Evolutionary conservation across 1,284 basidiomycete genomes (phyloP), one percentile per base, ranked within the genome.

Genomic region (Vanrija sp.): DNA sequence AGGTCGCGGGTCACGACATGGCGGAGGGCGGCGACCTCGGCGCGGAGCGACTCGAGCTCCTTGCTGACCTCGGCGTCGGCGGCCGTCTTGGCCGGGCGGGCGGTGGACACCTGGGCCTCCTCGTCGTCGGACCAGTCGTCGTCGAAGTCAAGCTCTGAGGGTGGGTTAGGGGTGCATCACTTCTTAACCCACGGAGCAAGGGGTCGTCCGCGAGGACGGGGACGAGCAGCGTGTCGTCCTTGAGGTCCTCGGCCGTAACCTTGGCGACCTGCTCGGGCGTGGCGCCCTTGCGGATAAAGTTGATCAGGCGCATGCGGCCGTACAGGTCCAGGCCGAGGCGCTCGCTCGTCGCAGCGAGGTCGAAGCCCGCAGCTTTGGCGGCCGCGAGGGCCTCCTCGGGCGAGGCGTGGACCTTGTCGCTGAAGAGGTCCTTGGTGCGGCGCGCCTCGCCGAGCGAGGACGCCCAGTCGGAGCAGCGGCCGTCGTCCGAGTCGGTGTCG

Each of bases 181-280:
- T 23, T 15, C 26, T 21, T 38, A 49, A 79, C 87, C 65, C 63
- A 94, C 92, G 88, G n/a, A 96, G 83, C 3, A 94, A 75, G 4
- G 90, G 88, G 69, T 96, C 93, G 64, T 92, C 86, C 62, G 88
- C 85, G 44, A 94, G 64, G 25, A 83, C 83, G 3, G 92, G 93
- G 40, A 83, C 82, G 23, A 96, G 82, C 67, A 88, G 88, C 52
- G 83, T 82, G 65, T 96, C 91, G 14, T 85, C 83, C 6, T 78
- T 71, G 58, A 93, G 83, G 65, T 29, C 21, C 40, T 44, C 34
- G 53, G 55, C 59, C 15, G 19, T 25, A 44, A 61, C 29, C 16
- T 44, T 45, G 6, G 14, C 23, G 5, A 52, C 59, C 10, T 52
- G 50, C 14, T 26, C 43, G 0, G 43, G 23, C 1, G 51, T 16